A percentile compares a stretch with the other conserved stretches of the same genome.
These are phyloP conservation scores for Amanita jacksonii DNA, from an alignment of 768 basidiomycete species.

Conservation along the genomic window DNA sequence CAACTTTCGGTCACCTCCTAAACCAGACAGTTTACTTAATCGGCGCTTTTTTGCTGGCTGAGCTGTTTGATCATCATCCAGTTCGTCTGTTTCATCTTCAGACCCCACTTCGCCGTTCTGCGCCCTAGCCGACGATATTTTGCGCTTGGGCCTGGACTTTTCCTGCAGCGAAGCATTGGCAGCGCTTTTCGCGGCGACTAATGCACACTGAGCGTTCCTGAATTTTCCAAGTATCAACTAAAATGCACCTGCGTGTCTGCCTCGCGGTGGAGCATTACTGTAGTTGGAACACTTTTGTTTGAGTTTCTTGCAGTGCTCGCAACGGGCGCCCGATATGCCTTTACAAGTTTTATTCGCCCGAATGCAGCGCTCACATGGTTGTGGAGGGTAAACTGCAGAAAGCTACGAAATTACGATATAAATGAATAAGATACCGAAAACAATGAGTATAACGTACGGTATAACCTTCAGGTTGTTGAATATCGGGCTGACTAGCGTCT, in stretches of 20 bases:
- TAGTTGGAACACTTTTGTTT: slow-evolving; percentile 40
- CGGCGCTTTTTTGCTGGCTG: slow-evolving; percentile 25
- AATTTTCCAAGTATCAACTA: not conserved
- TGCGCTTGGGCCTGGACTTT: slow-evolving; percentile 19
- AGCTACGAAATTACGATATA: slow-evolving; percentile 6
- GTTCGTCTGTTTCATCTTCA: slow-evolving; percentile 24
- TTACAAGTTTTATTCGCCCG: slow-evolving; percentile 33
- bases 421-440: not conserved
- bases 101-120: slow-evolving; percentile 15
- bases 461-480: slow-evolving; percentile 18
- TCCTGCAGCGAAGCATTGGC: slow-evolving; percentile 6
- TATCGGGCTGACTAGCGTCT: slow-evolving; percentile 18
- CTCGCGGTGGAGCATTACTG: slow-evolving; percentile 30
- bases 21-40: slow-evolving; percentile 20
- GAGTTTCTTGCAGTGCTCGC: slow-evolving; percentile 36
- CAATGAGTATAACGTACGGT: slow-evolving; percentile 11
- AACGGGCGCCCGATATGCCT: slow-evolving; percentile 33
- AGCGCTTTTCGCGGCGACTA: slow-evolving; percentile 5
- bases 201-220: not conserved
- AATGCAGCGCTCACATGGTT: slow-evolving; percentile 35
- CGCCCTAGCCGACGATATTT: slow-evolving; percentile 8
- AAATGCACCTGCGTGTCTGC: slow-evolving; percentile 28
- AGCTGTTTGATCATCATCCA: slow-evolving; percentile 23
- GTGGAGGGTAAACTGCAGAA: slow-evolving; percentile 25
- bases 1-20: slow-evolving; percentile 17